Evolutionary conservation across 2,329 filamentous ascomycete genomes (phyloP).

Genomic region (Aspergillus sp.): DNA sequence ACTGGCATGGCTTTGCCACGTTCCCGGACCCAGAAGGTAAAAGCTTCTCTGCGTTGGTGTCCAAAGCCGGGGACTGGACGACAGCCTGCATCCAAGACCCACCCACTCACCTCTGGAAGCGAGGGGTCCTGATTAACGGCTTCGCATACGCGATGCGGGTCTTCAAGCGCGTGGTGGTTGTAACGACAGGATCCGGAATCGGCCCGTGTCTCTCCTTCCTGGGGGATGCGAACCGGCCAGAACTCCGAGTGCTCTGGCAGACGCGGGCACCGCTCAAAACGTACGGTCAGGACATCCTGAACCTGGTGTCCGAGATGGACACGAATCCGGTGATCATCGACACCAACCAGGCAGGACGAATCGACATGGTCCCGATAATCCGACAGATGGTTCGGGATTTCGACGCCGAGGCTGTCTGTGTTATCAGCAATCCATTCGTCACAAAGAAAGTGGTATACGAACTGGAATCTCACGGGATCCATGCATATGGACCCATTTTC

Average conservation of each 20-base stretch:
- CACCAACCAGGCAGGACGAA: constrained; percentile 60
- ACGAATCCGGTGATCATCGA: constrained; percentile 67
- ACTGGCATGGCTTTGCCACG: constrained; percentile 77
- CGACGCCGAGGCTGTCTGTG: constrained; percentile 67
- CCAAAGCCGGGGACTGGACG: constrained; percentile 77
- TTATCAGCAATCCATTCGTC: constrained; percentile 69
- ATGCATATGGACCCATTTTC: constrained; percentile 73
- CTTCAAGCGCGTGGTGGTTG: constrained; percentile 65
- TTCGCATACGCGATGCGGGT: constrained; percentile 68
- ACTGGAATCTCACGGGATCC: constrained; percentile 65
- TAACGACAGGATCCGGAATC: constrained; percentile 73
- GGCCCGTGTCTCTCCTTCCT: constrained; percentile 68
- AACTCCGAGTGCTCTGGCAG: constrained; percentile 67
- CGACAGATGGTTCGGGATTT: constrained; percentile 53
- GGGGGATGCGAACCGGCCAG: constrained; percentile 46
- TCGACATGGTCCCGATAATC: constrained; percentile 61
- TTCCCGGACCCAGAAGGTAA: constrained; percentile 61
- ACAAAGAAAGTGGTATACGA: constrained; percentile 70
- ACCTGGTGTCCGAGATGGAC: constrained; percentile 59
- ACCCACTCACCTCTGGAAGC: constrained; percentile 65
- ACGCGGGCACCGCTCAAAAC: constrained; percentile 63
- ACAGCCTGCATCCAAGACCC: constrained; percentile 61
- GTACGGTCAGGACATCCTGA: constrained; percentile 61
- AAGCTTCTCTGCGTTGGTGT: constrained; percentile 69
- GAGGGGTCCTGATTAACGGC: constrained; percentile 66